phyloP scores from a whole-genome alignment of 2,329 filamentous ascomycete species.

The Calonectria montana region DNA sequence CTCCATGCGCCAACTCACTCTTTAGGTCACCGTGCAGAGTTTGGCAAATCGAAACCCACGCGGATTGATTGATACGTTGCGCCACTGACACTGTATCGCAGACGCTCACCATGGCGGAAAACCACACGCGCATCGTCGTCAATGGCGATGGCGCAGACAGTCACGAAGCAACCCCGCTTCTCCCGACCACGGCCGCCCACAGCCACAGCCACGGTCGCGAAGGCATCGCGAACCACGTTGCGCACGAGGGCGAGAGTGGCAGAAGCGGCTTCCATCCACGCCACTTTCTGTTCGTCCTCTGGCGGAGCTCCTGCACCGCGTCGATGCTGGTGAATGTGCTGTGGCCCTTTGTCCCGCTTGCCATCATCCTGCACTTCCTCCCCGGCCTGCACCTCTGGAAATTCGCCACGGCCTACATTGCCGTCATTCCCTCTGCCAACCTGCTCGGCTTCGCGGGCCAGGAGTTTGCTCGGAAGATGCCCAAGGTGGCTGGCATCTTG shows the following conservation, averaged over 20 bases:
- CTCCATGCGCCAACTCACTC: background rate
- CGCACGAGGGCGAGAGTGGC: conserved; percentile 58
- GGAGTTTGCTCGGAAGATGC: conserved; percentile 73
- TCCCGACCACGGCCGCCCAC: conserved; percentile 37
- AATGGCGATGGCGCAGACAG: conserved; percentile 21
- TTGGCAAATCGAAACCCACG: background rate
- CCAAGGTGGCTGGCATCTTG: conserved; percentile 69
- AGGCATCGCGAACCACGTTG: conserved; percentile 19
- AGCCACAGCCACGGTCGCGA: conserved; percentile 16
- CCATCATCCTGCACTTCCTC: conserved; percentile 54
- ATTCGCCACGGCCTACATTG: conserved; percentile 59
- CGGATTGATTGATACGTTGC: background rate
- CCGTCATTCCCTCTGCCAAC: conserved; percentile 62
- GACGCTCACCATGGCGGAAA: background rate
- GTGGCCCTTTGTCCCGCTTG: conserved; percentile 61
- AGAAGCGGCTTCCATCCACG: conserved; percentile 55
- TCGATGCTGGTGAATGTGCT: conserved; percentile 60
- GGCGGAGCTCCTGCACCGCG: conserved; percentile 55
- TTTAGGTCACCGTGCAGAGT: background rate
- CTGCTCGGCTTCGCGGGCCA: conserved; percentile 60
- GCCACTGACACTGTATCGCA: background rate
- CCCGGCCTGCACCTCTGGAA: conserved; percentile 53
- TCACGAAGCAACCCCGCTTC: conserved; percentile 42
- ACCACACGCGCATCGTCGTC: background rate
- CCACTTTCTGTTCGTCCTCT: conserved; percentile 56